These are phyloP conservation scores for Colletotrichum eremochloae DNA, from an alignment of 2,329 filamentous ascomycete genomes.

Conservation along the genomic window DNA sequence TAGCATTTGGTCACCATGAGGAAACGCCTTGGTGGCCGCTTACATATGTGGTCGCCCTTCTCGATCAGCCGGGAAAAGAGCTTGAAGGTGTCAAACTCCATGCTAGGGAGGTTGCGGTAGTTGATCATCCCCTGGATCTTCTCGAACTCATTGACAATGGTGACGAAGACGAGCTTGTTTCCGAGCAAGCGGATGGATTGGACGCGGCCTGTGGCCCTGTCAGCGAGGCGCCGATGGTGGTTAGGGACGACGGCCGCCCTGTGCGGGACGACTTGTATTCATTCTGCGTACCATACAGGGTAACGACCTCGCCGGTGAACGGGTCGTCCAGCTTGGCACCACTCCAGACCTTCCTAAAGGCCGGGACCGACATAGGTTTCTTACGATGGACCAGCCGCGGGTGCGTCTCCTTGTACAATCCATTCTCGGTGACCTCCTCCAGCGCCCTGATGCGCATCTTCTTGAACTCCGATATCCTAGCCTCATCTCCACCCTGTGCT, in stretches of 20 bases:
- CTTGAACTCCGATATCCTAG: slow-evolving; percentile 36
- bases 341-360: slow-evolving; percentile 34
- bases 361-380: slow-evolving; percentile 37
- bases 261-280: slow-evolving; percentile 19
- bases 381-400: slow-evolving; percentile 40
- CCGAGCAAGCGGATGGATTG: slow-evolving; percentile 78
- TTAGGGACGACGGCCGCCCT: slow-evolving; percentile 11
- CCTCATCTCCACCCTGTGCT: background rate
- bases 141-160: slow-evolving; percentile 79
- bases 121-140: slow-evolving; percentile 84
- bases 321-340: slow-evolving; percentile 23
- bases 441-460: slow-evolving; percentile 33
- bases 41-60: slow-evolving; percentile 87
- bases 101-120: slow-evolving; percentile 61
- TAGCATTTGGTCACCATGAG: slow-evolving; percentile 6
- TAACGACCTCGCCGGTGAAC: slow-evolving; percentile 38
- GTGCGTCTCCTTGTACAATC: slow-evolving; percentile 36
- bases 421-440: slow-evolving; percentile 26
- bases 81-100: slow-evolving; percentile 63
- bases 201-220: slow-evolving; percentile 73
- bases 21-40: slow-evolving; percentile 50
- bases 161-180: slow-evolving; percentile 86
- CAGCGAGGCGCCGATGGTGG: slow-evolving; percentile 18
- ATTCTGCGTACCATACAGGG: slow-evolving; percentile 47
- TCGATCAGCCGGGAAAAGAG: slow-evolving; percentile 75